Evolutionary conservation across 2,329 filamentous ascomycete genomes (phyloP).

Genomic region (Aspergillus chevalieri): DNA sequence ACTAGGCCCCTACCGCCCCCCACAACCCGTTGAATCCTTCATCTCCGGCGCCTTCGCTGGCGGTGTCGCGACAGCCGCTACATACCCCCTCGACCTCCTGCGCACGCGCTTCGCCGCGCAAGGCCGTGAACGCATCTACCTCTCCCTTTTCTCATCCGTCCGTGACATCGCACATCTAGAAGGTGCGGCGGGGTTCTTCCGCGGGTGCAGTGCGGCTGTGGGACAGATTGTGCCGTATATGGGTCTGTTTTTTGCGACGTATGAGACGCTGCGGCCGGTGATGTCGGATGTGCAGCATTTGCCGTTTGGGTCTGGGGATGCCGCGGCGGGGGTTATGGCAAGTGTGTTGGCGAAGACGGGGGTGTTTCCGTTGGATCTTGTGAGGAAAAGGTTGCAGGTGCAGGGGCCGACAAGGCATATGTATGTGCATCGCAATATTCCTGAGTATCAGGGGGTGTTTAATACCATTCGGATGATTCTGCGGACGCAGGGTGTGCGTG

Average conservation of each 20-base stretch:
- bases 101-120: slow-evolving; percentile 96
- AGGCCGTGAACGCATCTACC: slow-evolving; percentile 72
- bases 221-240: slow-evolving; percentile 92
- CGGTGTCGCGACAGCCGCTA: slow-evolving; percentile 70
- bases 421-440: slow-evolving; percentile 85
- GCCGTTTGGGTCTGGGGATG: slow-evolving; percentile 73
- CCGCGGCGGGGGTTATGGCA: slow-evolving; percentile 71
- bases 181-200: slow-evolving; percentile 75
- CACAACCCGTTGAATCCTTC: slow-evolving; percentile 69
- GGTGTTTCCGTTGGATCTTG: slow-evolving; percentile 88
- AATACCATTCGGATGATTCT: slow-evolving; percentile 64
- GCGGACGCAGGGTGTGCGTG: slow-evolving; percentile 65
- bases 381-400: slow-evolving; percentile 88
- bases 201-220: slow-evolving; percentile 73
- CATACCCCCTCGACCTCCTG: slow-evolving; percentile 89
- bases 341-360: slow-evolving; percentile 79
- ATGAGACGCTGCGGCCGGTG: slow-evolving; percentile 66
- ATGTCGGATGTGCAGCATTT: slow-evolving; percentile 43
- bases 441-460: slow-evolving; percentile 67
- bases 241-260: slow-evolving; percentile 89
- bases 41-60: slow-evolving; percentile 77
- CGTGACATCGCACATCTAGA: slow-evolving; percentile 68
- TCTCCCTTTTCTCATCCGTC: slow-evolving; percentile 62
- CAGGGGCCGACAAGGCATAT: slow-evolving; percentile 75
- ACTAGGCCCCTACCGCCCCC: slow-evolving; percentile 48